phyloP scores from a whole-genome alignment of 2,329 filamentous ascomycete species.

The Hypoxylon sp. region DNA sequence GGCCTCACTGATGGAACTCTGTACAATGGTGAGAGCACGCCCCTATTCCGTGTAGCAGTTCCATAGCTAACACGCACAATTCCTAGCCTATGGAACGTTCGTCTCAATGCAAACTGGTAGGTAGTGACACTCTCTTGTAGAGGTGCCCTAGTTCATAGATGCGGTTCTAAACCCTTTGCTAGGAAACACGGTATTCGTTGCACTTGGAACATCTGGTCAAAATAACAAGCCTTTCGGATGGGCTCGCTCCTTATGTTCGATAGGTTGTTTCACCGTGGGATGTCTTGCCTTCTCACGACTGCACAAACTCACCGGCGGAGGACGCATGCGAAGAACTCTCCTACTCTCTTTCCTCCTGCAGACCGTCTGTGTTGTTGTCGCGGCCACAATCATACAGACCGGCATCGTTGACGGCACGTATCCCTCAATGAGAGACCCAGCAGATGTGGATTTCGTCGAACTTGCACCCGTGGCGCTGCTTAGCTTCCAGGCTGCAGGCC shows the following conservation, averaged over 20 bases:
- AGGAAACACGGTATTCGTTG: constrained; percentile 62
- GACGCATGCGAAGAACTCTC: constrained; percentile 50
- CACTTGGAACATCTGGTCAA: constrained; percentile 58
- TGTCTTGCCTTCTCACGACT: constrained; percentile 59
- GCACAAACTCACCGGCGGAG: constrained; percentile 51
- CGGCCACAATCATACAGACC: constrained; percentile 52
- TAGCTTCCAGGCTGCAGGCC: constrained; percentile 69
- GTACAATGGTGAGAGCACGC: constrained; percentile 46
- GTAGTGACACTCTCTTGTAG: constrained; percentile 1
- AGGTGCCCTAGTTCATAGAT: neutral
- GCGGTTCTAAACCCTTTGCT: neutral
- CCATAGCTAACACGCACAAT: constrained; percentile 14
- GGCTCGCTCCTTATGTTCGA: constrained; percentile 61
- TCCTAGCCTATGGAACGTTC: constrained; percentile 59
- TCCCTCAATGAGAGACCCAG: constrained; percentile 47
- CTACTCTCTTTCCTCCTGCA: constrained; percentile 51
- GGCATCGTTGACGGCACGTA: constrained; percentile 52
- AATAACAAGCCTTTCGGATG: constrained; percentile 60
- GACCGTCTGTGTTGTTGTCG: constrained; percentile 49
- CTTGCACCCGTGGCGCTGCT: constrained; percentile 61
- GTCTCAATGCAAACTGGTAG: constrained; percentile 59
- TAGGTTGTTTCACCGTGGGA: constrained; percentile 60
- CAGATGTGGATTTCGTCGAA: constrained; percentile 49
- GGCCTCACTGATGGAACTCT: constrained; percentile 52
- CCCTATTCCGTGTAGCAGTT: neutral